These are phyloP conservation scores for Malus asiatica DNA, from an alignment of 306 rosid species.

Conservation along the genomic window DNA sequence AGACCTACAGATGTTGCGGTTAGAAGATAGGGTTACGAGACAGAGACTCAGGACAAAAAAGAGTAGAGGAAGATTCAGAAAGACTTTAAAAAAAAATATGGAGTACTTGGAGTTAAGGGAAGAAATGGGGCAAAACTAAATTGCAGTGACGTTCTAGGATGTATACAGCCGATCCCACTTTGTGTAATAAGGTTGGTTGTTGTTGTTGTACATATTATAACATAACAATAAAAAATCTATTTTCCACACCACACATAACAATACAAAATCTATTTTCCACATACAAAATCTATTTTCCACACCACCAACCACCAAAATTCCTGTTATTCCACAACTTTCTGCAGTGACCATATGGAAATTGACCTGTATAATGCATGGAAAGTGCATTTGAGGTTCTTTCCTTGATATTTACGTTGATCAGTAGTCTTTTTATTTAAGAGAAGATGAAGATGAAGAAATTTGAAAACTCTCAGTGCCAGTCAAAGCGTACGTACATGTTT, in stretches of 20 bases:
- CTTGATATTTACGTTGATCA: neutral
- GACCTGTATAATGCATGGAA: conserved; percentile 9
- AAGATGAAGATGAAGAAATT: neutral
- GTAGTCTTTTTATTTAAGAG: neutral
- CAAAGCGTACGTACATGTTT: neutral
- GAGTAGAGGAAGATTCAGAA: no score
- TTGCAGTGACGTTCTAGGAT: no score
- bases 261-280: conserved; percentile 23
- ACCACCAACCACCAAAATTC: conserved; percentile 29
- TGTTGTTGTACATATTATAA: no score
- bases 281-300: conserved; percentile 25
- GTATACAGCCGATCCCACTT: no score
- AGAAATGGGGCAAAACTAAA: no score
- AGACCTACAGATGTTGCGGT: no score
- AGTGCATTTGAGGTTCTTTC: neutral
- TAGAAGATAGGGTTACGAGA: no score
- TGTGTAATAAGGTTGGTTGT: no score
- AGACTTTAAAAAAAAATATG: no score
- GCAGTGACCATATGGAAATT: neutral
- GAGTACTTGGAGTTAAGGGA: no score
- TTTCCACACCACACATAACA: conserved; percentile 30
- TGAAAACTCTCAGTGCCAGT: neutral
- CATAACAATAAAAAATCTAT: neutral
- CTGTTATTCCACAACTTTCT: neutral
- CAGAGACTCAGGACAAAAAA: no score